Base-by-base conservation (phyloP, 2,329 filamentous ascomycete species). In the Septoria petroselini region DNA sequence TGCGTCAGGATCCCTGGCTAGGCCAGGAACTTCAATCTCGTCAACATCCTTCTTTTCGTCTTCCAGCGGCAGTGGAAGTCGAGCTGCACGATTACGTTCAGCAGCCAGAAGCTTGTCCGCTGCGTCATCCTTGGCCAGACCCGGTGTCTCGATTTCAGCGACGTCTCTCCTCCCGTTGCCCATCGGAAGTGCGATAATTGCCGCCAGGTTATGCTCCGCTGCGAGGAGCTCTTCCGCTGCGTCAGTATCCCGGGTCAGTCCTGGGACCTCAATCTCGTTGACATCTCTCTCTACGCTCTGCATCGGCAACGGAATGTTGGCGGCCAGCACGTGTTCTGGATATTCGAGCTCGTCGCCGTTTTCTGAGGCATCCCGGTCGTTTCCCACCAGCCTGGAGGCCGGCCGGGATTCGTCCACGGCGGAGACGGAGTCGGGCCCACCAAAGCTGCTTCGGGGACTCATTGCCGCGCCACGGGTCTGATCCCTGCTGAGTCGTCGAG, bases 211-310 rank as follows among this genome's bases (percentile, higher is more conserved):
- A 5, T 27, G 23, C 40, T 52, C 50, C 69, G 67, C 45, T 2
- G 49, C 34, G 6, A 39, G 45, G 8, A 33, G 29, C 23, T 34
- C 40, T 7, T 72, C 73, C 8, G 73, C 72, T 4, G 73, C 73
- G 42, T 85, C 84, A 11, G 84, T 82, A 48, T 88, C 82, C 49
- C 76, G 81, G 1, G 78, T 80, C 4, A 89, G 74, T 0, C 85
- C 86, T 3, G 86, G 86, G 35, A 89, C 79, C 62, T 93, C 86
- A 34, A 94, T 93, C 65, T 94, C 88, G 39, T 84, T 78, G 5
- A 91, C 71, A 63, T 94, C 88, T 40, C 82, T 77, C 33, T 80
- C 75, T 14, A 75, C 74, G 29, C 81, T 76, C 18, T 75, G 74
- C 33, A 83, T 71, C 0, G 87, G 87, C 9, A 93, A 71, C n/a